Evolutionary conservation across 1,139 yeast species (phyloP).

Genomic region (Kodamaea arcana): DNA sequence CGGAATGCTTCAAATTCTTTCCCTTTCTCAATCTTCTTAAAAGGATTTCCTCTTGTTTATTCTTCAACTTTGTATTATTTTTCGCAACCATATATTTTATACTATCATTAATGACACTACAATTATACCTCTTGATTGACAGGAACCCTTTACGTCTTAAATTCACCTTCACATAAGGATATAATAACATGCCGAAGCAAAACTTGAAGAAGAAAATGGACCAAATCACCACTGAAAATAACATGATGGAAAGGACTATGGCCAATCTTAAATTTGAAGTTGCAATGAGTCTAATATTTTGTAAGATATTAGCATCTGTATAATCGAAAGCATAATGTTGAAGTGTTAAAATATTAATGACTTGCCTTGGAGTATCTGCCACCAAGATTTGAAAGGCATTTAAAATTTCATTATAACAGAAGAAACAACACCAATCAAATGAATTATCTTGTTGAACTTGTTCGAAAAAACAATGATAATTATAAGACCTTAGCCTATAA

Average conservation of each 20-base stretch:
- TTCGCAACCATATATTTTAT: conserved; percentile 49
- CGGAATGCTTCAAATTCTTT: too few relatives aligned
- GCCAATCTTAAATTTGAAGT: conserved; percentile 60
- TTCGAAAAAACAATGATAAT: conserved; percentile 69
- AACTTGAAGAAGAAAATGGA: conserved; percentile 61
- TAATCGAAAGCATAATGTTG: conserved; percentile 51
- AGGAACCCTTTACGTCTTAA: conserved; percentile 32
- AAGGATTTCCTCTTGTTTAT: conserved; percentile 5
- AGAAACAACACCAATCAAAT: conserved; percentile 66
- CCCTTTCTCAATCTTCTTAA: conserved; percentile 2
- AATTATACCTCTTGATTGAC: conserved; percentile 55
- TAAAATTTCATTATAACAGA: conserved; percentile 63
- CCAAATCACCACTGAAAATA: conserved; percentile 75
- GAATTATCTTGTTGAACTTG: conserved; percentile 62
- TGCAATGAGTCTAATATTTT: conserved; percentile 58
- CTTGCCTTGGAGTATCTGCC: conserved; percentile 90
- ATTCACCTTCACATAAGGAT: conserved; percentile 52
- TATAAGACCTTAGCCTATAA: conserved; percentile 55
- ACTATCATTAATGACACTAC: conserved; percentile 49
- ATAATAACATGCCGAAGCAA: conserved; percentile 51
- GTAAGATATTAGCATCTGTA: conserved; percentile 41
- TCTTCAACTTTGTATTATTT: conserved; percentile 7
- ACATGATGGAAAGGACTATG: conserved; percentile 67
- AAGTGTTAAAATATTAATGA: conserved; percentile 71
- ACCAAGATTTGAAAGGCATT: conserved; percentile 60